These are phyloP conservation scores for Nannochloropsis granulata DNA, from an alignment of 108 stramenopile species.

Conservation along the genomic window DNA sequence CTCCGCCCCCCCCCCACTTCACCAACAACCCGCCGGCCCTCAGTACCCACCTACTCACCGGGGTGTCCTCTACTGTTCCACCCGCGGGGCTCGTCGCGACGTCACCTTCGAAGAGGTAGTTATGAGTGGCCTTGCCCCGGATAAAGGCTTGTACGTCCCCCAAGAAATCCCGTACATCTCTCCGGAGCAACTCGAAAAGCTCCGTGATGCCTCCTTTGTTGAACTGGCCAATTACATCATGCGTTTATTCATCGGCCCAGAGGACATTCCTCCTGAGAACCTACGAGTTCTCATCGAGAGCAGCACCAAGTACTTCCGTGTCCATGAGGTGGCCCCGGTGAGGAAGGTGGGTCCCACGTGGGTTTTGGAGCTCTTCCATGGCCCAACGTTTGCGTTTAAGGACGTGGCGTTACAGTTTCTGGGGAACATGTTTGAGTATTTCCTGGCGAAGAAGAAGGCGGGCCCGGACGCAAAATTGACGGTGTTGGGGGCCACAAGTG, in stretches of 20 bases:
- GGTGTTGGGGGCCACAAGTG: conserved; percentile 54
- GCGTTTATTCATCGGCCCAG: conserved; percentile 68
- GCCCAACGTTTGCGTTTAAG: conserved; percentile 98
- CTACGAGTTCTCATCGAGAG: conserved; percentile 64
- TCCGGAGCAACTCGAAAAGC: conserved; percentile 53
- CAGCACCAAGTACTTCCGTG: conserved; percentile 67
- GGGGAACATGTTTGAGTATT: conserved; percentile 97
- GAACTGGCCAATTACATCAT: conserved; percentile 75
- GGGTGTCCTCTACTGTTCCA: conserved; percentile 57
- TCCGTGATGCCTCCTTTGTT: conserved; percentile 43
- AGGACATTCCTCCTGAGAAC: conserved; percentile 70
- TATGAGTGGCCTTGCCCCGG: conserved; percentile 82
- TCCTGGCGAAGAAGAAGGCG: conserved; percentile 44
- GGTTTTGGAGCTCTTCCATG: conserved; percentile 86
- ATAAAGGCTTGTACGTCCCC: conserved; percentile 90
- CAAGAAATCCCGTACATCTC: conserved; percentile 62
- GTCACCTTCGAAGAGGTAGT: conserved; percentile 81
- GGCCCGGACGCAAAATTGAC: conserved; percentile 54
- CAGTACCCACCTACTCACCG: background rate
- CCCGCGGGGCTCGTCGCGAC: conserved; percentile 64
- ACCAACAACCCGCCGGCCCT: background rate
- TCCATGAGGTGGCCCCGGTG: conserved; percentile 73
- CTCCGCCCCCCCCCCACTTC: background rate
- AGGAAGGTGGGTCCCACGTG: conserved; percentile 44
- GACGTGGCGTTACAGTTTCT: conserved; percentile 98